phyloP scores from a whole-genome alignment of 371 early-diverging fungal genomes.

The Rhizoclosmatium hyalinum region DNA sequence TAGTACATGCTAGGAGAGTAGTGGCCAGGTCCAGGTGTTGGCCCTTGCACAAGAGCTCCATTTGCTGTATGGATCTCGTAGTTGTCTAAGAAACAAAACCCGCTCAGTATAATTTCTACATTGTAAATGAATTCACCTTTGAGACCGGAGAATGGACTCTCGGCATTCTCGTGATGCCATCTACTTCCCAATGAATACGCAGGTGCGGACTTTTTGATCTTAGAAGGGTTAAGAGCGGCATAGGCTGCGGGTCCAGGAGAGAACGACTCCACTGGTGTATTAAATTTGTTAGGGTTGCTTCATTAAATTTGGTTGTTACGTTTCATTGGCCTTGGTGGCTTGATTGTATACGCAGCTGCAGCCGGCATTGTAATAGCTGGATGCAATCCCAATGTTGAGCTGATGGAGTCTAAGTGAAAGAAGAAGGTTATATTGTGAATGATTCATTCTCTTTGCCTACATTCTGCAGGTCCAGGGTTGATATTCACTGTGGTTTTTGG shows the following conservation, averaged over 20 bases:
- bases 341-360: constrained; percentile 57
- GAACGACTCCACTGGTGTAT: constrained; percentile 46
- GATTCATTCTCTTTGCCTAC: constrained; percentile 30
- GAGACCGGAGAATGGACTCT: constrained; percentile 36
- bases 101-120: background rate
- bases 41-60: constrained; percentile 40
- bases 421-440: background rate
- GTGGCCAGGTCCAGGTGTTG: constrained; percentile 57
- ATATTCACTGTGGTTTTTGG: constrained; percentile 36
- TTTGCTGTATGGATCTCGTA: constrained; percentile 43
- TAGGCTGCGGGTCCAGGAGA: constrained; percentile 62
- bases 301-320: constrained; percentile 29
- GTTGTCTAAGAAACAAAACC: constrained; percentile 24
- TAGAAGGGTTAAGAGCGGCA: constrained; percentile 47
- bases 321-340: constrained; percentile 55
- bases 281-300: background rate
- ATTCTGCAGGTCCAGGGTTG: constrained; percentile 58
- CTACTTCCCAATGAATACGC: constrained; percentile 55
- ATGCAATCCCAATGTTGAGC: constrained; percentile 53
- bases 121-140: constrained; percentile 19
- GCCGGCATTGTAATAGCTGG: constrained; percentile 53
- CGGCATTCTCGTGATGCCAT: constrained; percentile 38
- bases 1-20: constrained; percentile 51
- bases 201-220: constrained; percentile 52
- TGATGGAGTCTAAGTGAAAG: constrained; percentile 39